Evolutionary conservation across 2,329 filamentous ascomycete genomes (phyloP), one percentile per base, ranked within the genome.

Genomic region (Phaeomoniella chlamydospora): DNA sequence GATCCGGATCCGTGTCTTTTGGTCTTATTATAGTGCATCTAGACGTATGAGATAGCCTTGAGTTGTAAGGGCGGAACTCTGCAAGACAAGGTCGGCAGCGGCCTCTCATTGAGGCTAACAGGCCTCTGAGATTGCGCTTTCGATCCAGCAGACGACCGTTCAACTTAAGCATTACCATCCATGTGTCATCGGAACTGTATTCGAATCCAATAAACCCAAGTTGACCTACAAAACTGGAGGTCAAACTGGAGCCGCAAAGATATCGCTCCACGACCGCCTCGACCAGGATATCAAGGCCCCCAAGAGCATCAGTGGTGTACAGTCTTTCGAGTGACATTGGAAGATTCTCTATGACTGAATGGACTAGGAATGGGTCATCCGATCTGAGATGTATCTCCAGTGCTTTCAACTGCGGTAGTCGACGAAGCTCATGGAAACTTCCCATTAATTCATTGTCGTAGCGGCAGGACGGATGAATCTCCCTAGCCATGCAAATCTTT

Each of bases 381-480:
- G 31, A 30, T n/a, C 37, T 33, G 15, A 43, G 32, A 34, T 47
- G 45, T 5, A 47, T 31, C 31, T 47, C 43, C 10, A 47, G 18
- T 14, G 37, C 12, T 33, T 44, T 30, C 4, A 47, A 34, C 12
- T 26, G 22, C 5, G 10, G 13, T 15, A 44, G 14, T 13, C 29
- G 37, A 22, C 35, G 37, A 4, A 47, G 16, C 22, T 35, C 4
- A 15, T 38, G 37, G 5, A 47, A 34, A 14, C 13, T 34, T 13
- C 31, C 39, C 15, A 43, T 39, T 32, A 47, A 34, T 19, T 6
- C 31, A 10, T 29, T 37, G 13, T 29, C 40, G 22, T 30, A 19
- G 2, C 39, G 29, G 14, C 30, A 4, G 17, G 15, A 11, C 5
- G 37, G 9, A n/a, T 6, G n/a, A 9, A 26, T 26, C 22, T 26